phyloP scores from a whole-genome alignment of 2,329 filamentous ascomycete genomes.

The Raffaelea deltoideospora region DNA sequence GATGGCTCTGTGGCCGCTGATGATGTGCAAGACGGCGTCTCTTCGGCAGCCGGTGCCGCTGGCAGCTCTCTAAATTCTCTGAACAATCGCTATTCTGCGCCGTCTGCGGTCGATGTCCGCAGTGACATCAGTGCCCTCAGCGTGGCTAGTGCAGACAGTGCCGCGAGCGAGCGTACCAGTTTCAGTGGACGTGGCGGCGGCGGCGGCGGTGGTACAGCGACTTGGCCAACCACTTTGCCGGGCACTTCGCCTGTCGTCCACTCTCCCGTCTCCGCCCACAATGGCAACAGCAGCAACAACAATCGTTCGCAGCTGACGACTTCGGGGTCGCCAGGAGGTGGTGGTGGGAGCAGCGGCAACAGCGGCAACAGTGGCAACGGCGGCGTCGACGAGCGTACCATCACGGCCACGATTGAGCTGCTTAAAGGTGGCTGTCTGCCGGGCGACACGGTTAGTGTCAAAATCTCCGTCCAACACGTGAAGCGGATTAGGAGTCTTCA shows the following conservation, averaged over 20 bases:
- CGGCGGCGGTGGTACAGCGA: too few species aligned
- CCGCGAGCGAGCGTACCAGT: slow-evolving; percentile 28
- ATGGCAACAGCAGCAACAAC: too few species aligned
- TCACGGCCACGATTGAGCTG: slow-evolving; percentile 74
- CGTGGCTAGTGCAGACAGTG: slow-evolving; percentile 49
- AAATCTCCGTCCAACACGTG: slow-evolving; percentile 71
- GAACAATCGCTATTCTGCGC: too few species aligned
- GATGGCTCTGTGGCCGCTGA: too few species aligned
- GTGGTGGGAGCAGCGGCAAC: neutral
- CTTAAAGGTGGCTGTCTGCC: slow-evolving; percentile 70
- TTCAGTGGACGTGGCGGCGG: slow-evolving; percentile 1
- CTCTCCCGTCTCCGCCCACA: too few species aligned
- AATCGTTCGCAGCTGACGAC: too few species aligned
- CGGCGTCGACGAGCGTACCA: slow-evolving; percentile 52
- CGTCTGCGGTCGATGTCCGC: slow-evolving; percentile 40
- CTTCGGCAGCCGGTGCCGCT: too few species aligned
- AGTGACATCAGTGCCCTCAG: slow-evolving; percentile 63
- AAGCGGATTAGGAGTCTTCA: slow-evolving; percentile 83
- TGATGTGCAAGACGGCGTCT: too few species aligned
- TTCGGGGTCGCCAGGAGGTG: neutral
- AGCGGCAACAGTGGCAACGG: neutral
- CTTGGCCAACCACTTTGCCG: too few species aligned
- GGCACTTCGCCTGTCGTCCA: too few species aligned
- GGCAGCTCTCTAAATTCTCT: too few species aligned
- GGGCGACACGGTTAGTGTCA: slow-evolving; percentile 69